Percentiles rank a stretch among this genome's conserved stretches.
Conservation (phyloP, 2,329 filamentous ascomycete species). For the Cyclaneusma minus region DNA sequence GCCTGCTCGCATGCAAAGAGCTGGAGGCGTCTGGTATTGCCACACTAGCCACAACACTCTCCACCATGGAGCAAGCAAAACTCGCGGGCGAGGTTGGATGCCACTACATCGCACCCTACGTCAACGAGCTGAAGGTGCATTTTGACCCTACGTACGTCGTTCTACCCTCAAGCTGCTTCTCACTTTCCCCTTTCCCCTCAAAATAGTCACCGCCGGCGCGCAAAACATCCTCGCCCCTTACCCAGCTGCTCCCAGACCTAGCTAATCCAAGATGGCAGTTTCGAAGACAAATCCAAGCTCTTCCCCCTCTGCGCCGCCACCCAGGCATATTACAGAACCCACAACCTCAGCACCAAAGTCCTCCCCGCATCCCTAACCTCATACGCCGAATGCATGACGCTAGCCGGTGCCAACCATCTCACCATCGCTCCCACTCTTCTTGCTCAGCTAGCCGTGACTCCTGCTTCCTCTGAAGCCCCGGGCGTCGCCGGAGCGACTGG, state of each 20-base stretch:
- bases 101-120: slow-evolving; percentile 48
- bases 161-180: too few species aligned
- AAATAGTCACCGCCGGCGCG: background rate
- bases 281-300: slow-evolving; percentile 30
- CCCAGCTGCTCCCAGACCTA: slow-evolving; percentile 1
- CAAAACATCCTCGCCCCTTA: background rate
- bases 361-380: slow-evolving; percentile 41
- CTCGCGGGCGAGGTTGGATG: slow-evolving; percentile 41
- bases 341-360: slow-evolving; percentile 29
- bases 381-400: slow-evolving; percentile 38
- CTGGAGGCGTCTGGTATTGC: slow-evolving; percentile 43
- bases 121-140: slow-evolving; percentile 49
- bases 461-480: slow-evolving; percentile 16
- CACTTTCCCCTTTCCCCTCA: too few species aligned
- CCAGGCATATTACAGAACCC: slow-evolving; percentile 33
- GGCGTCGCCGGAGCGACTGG: slow-evolving; percentile 1
- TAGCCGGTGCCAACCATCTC: slow-evolving; percentile 42
- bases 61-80: slow-evolving; percentile 42
- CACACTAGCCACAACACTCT: slow-evolving; percentile 47
- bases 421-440: slow-evolving; percentile 40
- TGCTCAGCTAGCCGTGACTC: slow-evolving; percentile 25
- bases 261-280: too few species aligned
- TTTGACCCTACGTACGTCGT: slow-evolving; percentile 34
- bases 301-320: slow-evolving; percentile 33
- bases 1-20: slow-evolving; percentile 39